Conservation (phyloP, 306 rosid species). For the Prunus davidiana region DNA sequence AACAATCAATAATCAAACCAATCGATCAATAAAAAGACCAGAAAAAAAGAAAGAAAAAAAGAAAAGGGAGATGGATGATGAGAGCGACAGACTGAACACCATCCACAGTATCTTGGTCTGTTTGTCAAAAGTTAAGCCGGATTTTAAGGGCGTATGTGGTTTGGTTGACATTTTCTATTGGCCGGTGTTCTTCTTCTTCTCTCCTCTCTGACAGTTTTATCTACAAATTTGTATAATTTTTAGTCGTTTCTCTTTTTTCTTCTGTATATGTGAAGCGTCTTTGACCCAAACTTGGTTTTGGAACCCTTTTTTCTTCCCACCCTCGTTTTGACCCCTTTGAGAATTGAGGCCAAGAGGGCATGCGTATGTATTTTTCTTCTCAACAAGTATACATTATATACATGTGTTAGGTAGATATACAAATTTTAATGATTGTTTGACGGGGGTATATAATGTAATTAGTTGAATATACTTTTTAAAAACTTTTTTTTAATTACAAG, state of each 20-base stretch:
- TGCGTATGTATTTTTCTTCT: slow-evolving; percentile 53
- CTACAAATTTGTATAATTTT: background rate
- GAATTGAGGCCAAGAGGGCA: slow-evolving; percentile 6
- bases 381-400: slow-evolving; percentile 22
- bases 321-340: slow-evolving; percentile 53
- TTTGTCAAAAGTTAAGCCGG: slow-evolving; percentile 59
- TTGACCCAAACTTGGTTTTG: slow-evolving; percentile 56
- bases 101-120: slow-evolving; percentile 38
- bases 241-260: slow-evolving; percentile 21
- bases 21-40: background rate
- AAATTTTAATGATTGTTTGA: no score
- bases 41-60: slow-evolving; percentile 2
- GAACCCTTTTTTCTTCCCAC: slow-evolving; percentile 30
- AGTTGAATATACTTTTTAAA: background rate
- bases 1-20: background rate
- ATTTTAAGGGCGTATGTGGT: slow-evolving; percentile 46
- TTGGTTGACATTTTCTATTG: slow-evolving; percentile 49
- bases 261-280: slow-evolving; percentile 54
- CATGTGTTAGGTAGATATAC: slow-evolving; percentile 45
- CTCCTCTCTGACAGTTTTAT: background rate
- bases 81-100: slow-evolving; percentile 36
- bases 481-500: no score
- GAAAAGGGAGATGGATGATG: slow-evolving; percentile 11
- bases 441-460: background rate
- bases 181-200: slow-evolving; percentile 34